Percentiles rank a stretch among this genome's conserved stretches.
phyloP scores from a whole-genome alignment of 306 rosid genomes.

The Crataegus laevigata region DNA sequence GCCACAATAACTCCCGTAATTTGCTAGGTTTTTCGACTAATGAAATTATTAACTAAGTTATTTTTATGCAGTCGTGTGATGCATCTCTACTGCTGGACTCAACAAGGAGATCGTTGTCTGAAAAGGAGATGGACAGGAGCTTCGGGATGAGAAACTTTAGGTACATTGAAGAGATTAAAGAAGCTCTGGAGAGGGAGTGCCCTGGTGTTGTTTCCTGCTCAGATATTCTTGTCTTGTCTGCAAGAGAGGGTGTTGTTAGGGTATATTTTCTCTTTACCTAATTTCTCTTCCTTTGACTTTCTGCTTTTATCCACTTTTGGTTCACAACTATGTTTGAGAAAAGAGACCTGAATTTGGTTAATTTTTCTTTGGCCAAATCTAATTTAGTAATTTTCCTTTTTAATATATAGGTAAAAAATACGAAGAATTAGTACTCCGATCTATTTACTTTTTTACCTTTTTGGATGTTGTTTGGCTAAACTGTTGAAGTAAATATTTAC shows the following conservation, averaged over 20 bases:
- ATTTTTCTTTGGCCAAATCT: too few relatives aligned
- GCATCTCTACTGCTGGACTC: slow-evolving; percentile 91
- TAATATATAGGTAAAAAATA: too few relatives aligned
- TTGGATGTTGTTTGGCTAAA: neutral
- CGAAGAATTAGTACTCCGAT: neutral
- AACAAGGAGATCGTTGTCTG: slow-evolving; percentile 79
- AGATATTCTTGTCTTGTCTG: slow-evolving; percentile 85
- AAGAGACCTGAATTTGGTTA: too few relatives aligned
- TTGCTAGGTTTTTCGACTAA: neutral
- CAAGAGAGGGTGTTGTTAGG: slow-evolving; percentile 83
- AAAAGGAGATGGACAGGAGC: slow-evolving; percentile 92
- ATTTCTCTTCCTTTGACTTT: neutral
- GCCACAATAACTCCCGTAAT: neutral
- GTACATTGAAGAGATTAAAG: slow-evolving; percentile 87
- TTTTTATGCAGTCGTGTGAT: slow-evolving; percentile 63
- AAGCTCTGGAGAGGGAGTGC: slow-evolving; percentile 95
- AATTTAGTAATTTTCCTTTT: neutral
- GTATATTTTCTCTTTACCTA: slow-evolving; percentile 27
- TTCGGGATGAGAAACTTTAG: slow-evolving; percentile 95
- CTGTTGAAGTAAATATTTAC: neutral
- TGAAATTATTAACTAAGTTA: neutral
- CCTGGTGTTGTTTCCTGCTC: slow-evolving; percentile 95
- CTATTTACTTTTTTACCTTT: neutral
- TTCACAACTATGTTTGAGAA: too few relatives aligned
- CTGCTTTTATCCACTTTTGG: neutral